Conservation (phyloP, 2,329 filamentous ascomycete genomes). For the Cladophialophora yegresii region DNA sequence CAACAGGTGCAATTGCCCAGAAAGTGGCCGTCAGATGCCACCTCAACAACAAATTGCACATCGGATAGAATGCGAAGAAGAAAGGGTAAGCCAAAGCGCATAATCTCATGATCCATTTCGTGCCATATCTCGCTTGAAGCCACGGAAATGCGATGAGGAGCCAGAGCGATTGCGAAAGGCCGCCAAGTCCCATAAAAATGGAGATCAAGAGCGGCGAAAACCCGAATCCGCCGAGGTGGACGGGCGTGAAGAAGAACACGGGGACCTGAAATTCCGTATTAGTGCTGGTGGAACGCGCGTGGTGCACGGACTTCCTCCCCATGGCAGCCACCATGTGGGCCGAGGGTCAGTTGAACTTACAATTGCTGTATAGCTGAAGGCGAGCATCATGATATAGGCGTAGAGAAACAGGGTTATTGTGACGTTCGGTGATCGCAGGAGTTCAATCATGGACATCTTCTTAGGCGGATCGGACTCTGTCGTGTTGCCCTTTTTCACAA, state of each 20-base stretch:
- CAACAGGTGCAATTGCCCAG: conserved; percentile 55
- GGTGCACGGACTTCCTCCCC: neutral
- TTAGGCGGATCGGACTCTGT: conserved; percentile 5
- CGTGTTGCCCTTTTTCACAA: conserved; percentile 14
- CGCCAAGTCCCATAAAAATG: conserved; percentile 64
- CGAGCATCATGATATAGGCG: conserved; percentile 67
- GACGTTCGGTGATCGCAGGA: conserved; percentile 67
- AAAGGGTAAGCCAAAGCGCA: conserved; percentile 64
- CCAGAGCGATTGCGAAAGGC: conserved; percentile 69
- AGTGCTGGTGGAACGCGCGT: neutral
- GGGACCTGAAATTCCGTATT: conserved; percentile 47
- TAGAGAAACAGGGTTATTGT: conserved; percentile 66
- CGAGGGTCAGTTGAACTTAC: conserved; percentile 11
- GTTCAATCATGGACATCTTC: conserved; percentile 53
- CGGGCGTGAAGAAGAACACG: conserved; percentile 67
- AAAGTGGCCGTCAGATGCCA: conserved; percentile 53
- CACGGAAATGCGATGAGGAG: conserved; percentile 69
- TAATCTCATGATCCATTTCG: conserved; percentile 62
- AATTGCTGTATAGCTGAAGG: conserved; percentile 71
- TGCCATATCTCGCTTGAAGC: conserved; percentile 67
- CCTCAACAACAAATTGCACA: conserved; percentile 60
- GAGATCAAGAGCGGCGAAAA: conserved; percentile 67
- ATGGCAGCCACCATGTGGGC: neutral
- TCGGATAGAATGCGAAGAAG: conserved; percentile 59
- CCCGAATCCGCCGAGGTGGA: conserved; percentile 64